These are phyloP conservation scores for Aureobasidium sp. DNA, from an alignment of 2,329 filamentous ascomycete species.

Conservation along the genomic window DNA sequence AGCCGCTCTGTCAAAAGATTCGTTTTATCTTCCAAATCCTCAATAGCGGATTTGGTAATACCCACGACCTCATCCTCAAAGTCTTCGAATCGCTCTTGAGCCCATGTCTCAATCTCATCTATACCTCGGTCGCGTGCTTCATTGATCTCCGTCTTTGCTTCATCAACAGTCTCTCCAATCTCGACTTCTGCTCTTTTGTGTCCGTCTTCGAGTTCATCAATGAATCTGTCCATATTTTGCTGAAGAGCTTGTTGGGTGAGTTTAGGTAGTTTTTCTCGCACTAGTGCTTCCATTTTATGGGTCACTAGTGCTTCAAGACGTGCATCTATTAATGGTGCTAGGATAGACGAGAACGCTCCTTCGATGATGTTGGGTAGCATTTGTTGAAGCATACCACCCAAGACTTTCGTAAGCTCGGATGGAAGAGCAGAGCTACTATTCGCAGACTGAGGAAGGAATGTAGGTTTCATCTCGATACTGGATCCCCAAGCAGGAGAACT, in stretches of 20 bases:
- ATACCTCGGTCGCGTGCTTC: not conserved
- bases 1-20: not conserved
- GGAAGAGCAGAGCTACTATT: not conserved
- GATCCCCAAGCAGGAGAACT: not conserved
- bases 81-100: not conserved
- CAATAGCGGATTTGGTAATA: not conserved
- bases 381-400: not conserved
- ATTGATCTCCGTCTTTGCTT: constrained; percentile 1
- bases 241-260: not conserved
- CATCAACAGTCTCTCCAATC: not conserved
- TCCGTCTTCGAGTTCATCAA: not conserved
- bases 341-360: not conserved
- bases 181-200: not conserved
- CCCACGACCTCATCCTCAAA: not conserved
- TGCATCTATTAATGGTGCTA: not conserved
- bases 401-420: not conserved
- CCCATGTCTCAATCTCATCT: constrained; percentile 1
- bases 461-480: constrained; percentile 5
- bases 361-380: not conserved
- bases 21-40: not conserved
- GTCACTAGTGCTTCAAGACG: not conserved
- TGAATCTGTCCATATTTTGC: not conserved
- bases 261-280: not conserved
- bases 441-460: not conserved
- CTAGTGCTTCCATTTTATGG: not conserved